Conservation (phyloP, 257 asterid species). For the Solanum chmielewskii region DNA sequence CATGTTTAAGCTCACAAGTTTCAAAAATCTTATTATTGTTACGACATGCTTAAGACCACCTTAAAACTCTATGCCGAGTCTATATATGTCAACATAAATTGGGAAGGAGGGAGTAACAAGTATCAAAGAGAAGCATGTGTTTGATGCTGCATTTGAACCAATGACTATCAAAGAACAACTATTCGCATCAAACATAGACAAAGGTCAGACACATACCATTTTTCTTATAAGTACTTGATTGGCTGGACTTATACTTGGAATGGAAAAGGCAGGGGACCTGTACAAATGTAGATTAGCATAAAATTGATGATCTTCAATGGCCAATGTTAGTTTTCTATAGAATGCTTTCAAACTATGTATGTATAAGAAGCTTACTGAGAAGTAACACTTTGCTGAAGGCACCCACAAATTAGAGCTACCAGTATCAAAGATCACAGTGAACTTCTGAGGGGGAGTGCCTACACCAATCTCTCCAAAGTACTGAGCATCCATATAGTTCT, state of each 20-base stretch:
- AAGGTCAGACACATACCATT: slow-evolving; percentile 44
- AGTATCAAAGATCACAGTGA: slow-evolving; percentile 88
- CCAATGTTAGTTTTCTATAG: neutral
- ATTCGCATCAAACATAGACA: neutral
- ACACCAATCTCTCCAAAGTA: slow-evolving; percentile 90
- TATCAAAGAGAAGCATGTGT: neutral
- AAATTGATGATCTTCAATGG: neutral
- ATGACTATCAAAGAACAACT: neutral
- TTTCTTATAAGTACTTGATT: slow-evolving; percentile 60
- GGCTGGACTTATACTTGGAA: slow-evolving; percentile 66
- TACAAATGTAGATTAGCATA: slow-evolving; percentile 6
- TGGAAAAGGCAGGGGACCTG: slow-evolving; percentile 87
- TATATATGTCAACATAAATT: neutral
- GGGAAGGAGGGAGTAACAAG: neutral
- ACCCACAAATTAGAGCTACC: slow-evolving; percentile 99
- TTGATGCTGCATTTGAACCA: neutral
- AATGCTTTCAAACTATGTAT: neutral
- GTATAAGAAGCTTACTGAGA: slow-evolving; percentile 53
- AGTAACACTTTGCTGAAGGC: slow-evolving; percentile 83
- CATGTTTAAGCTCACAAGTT: neutral
- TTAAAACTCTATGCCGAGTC: neutral
- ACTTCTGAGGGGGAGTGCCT: slow-evolving; percentile 83
- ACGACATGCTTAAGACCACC: neutral
- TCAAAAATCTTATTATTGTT: neutral
- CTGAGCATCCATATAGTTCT: slow-evolving; percentile 97